Conservation (phyloP, 352 stramenopile species). For the Globisporangium camurandrum region DNA sequence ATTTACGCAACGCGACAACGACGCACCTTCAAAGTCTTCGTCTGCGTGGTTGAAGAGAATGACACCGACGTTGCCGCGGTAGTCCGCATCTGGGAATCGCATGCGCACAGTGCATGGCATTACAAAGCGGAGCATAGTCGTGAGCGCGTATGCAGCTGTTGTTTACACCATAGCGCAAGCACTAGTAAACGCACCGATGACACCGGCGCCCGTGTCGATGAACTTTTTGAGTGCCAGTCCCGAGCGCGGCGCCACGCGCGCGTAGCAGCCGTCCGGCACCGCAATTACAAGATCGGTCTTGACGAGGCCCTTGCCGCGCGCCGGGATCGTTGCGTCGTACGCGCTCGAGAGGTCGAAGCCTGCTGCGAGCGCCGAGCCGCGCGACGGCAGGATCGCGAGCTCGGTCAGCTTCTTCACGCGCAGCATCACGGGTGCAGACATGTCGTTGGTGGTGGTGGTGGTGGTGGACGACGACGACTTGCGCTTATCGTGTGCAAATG, state of each 20-base stretch:
- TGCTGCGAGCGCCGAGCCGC: slow-evolving; percentile 69
- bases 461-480: neutral
- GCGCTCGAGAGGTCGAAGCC: slow-evolving; percentile 82
- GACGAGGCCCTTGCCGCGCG: slow-evolving; percentile 90
- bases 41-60: slow-evolving; percentile 98
- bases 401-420: slow-evolving; percentile 83
- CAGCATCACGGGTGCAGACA: slow-evolving; percentile 38
- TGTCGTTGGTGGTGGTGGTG: neutral
- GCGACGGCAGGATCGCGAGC: slow-evolving; percentile 69
- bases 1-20: neutral
- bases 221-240: slow-evolving; percentile 97
- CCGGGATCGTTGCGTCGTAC: slow-evolving; percentile 86
- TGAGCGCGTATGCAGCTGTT: no score
- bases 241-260: slow-evolving; percentile 78
- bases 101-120: no score
- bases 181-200: slow-evolving; percentile 71
- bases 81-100: slow-evolving; percentile 93
- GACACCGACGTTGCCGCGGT: slow-evolving; percentile 96
- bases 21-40: slow-evolving; percentile 84
- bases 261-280: slow-evolving; percentile 94
- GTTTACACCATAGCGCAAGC: neutral
- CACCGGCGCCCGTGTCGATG: slow-evolving; percentile 96
- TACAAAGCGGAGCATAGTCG: no score
- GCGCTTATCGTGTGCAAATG: neutral
- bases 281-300: slow-evolving; percentile 96